Conservation (phyloP, 2,329 filamentous ascomycete species). For the Sporothrix dimorphospora region DNA sequence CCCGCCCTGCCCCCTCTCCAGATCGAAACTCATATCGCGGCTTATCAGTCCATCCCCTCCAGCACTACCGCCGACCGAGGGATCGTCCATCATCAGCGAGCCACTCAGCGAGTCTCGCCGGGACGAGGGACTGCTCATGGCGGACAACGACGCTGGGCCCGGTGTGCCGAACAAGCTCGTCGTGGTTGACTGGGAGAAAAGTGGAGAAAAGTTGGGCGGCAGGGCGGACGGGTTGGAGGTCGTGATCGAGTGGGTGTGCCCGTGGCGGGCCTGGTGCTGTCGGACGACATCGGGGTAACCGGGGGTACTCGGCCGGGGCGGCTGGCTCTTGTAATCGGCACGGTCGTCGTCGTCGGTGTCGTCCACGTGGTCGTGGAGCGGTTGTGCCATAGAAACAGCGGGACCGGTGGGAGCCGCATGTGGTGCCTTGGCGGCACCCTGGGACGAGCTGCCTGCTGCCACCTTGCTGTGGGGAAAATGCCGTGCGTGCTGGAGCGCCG, state of each 20-base stretch:
- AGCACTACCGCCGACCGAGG: not conserved
- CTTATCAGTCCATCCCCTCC: slow-evolving; percentile 41
- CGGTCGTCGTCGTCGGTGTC: not conserved
- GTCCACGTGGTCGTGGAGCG: slow-evolving; percentile 1
- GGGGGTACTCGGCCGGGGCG: not conserved
- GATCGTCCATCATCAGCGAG: slow-evolving; percentile 51
- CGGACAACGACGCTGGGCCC: slow-evolving; percentile 42
- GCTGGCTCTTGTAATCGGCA: not conserved
- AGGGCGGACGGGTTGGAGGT: slow-evolving; percentile 1
- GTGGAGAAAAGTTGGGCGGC: slow-evolving; percentile 24
- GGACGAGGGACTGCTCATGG: slow-evolving; percentile 55
- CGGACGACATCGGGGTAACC: not conserved
- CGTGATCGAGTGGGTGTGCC: slow-evolving; percentile 13
- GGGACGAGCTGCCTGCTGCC: slow-evolving; percentile 4
- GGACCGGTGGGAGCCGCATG: not conserved
- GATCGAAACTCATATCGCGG: slow-evolving; percentile 18
- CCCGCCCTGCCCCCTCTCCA: not conserved
- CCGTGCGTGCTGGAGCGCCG: slow-evolving; percentile 31
- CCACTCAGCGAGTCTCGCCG: slow-evolving; percentile 53
- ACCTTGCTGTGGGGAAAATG: slow-evolving; percentile 19
- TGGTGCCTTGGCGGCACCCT: not conserved
- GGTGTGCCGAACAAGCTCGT: slow-evolving; percentile 49
- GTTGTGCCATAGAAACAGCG: not conserved
- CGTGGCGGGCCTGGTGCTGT: slow-evolving; percentile 30
- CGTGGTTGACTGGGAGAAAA: slow-evolving; percentile 48